A percentile compares a stretch with the other conserved stretches of the same genome.
phyloP scores from a whole-genome alignment of 2,329 filamentous ascomycete genomes.

The Blastomyces emzantsi region DNA sequence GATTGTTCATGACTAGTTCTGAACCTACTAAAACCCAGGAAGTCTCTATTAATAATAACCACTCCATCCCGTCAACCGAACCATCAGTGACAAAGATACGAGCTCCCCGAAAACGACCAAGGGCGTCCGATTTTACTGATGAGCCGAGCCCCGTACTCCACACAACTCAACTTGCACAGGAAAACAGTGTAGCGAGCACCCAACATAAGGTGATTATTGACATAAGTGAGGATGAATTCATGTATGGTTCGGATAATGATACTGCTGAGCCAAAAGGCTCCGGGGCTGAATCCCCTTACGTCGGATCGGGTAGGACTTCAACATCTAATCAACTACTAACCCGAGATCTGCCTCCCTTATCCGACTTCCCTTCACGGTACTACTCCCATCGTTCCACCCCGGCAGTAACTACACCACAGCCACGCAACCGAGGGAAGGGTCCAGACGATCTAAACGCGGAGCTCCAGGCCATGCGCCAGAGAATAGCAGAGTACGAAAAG shows the following conservation, averaged over 20 bases:
- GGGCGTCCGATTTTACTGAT: conserved; percentile 60
- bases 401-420: conserved; percentile 30
- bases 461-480: conserved; percentile 40
- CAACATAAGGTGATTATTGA: conserved; percentile 67
- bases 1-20: conserved; percentile 41
- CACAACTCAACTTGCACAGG: conserved; percentile 57
- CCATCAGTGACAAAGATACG: conserved; percentile 14
- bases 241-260: conserved; percentile 16
- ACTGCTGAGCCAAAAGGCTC: conserved; percentile 13
- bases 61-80: background rate
- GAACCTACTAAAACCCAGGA: conserved; percentile 5
- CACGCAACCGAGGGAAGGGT: conserved; percentile 29
- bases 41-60: background rate
- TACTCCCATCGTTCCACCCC: conserved; percentile 34
- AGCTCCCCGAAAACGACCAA: conserved; percentile 47
- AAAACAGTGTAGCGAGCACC: conserved; percentile 31
- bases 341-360: conserved; percentile 40
- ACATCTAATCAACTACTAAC: conserved; percentile 29
- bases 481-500: conserved; percentile 43
- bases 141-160: conserved; percentile 38
- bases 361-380: conserved; percentile 41
- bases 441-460: conserved; percentile 39
- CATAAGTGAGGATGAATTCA: conserved; percentile 62
- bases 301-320: conserved; percentile 8
- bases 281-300: conserved; percentile 22